A percentile compares a stretch with the other conserved stretches of the same genome.
These are phyloP conservation scores for Beauveria sp. DNA, from an alignment of 2,329 filamentous ascomycete species.

Conservation along the genomic window DNA sequence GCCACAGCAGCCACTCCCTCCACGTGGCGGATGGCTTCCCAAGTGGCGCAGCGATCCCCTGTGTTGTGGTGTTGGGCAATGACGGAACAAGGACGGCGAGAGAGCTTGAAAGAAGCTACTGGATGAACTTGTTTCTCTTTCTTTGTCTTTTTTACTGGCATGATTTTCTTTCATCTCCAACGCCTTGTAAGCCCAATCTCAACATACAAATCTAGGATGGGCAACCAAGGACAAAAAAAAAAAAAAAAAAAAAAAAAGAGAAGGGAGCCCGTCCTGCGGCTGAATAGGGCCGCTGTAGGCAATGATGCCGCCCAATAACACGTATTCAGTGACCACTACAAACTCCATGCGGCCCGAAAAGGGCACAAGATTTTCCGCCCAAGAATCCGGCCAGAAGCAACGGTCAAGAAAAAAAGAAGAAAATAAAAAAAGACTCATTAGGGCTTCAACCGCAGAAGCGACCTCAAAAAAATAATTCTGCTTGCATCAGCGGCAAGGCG, in stretches of 20 bases:
- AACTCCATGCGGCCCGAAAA: neutral
- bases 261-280: neutral
- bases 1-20: neutral
- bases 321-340: neutral
- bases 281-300: neutral
- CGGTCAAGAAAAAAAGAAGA: too few relatives aligned
- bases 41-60: neutral
- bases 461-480: neutral
- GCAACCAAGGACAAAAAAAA: too few relatives aligned
- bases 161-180: neutral
- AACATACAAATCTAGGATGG: neutral
- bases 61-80: neutral
- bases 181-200: neutral
- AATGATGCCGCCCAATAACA: neutral
- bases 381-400: too few relatives aligned
- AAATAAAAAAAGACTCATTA: neutral
- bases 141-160: neutral
- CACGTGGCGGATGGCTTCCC: neutral
- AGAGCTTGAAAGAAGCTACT: too few relatives aligned
- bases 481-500: conserved; percentile 3
- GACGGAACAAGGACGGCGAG: neutral
- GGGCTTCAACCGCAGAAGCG: neutral
- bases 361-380: too few relatives aligned
- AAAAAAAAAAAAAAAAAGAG: neutral
- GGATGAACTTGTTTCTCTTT: neutral